Base-by-base conservation (phyloP, 306 rosid species). In the Acacia confusa region DNA sequence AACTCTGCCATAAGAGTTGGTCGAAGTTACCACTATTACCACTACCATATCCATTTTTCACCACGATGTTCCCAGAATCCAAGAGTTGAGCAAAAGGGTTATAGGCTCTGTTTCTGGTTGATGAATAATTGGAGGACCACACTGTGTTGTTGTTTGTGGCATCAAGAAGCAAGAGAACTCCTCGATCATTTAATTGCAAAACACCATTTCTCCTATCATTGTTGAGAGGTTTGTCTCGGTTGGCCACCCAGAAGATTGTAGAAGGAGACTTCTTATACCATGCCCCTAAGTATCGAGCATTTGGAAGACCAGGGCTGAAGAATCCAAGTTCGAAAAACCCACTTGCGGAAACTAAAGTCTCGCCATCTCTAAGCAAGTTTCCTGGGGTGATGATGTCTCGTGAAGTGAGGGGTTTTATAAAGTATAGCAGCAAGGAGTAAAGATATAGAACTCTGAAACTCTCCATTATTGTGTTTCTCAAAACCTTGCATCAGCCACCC, bases 161-260 rank as follows among this genome's bases (percentile, higher is more conserved):
- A 81, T 82, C 64, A 45, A 85, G 24, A 44, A 85, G 61, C 22
- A 74, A 10, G 58, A 74, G 83, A 68, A 15, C 70, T 11, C 88
- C 88, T n/a, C 5, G 40, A 45, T 72, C 64, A 27, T 34, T 85
- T 68, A 85, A 14, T 17, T 13, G 52, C 20, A 85, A 71, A 22
- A 60, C 30, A 47, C 40, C 65, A 34, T 27, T 61, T 9, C 36
- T 7, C 20, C 45, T 17, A 30, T 77, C 9, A 24, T 25, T 82
- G 4, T 57, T 11, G 20, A 69, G 20, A 0, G 78, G 67, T 4
- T 16, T 74, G 0, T 82, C 65, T 82, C 81, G 52, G 24, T 82
- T 82, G 70, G 83, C 83, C 44, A 78, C 86, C 85, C 83, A 85
- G 19, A 82, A 80, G 60, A 60, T 27, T 67, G 83, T 85, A 12